phyloP scores from a whole-genome alignment of 2,329 filamentous ascomycete genomes.

The Ophiostoma piceae region DNA sequence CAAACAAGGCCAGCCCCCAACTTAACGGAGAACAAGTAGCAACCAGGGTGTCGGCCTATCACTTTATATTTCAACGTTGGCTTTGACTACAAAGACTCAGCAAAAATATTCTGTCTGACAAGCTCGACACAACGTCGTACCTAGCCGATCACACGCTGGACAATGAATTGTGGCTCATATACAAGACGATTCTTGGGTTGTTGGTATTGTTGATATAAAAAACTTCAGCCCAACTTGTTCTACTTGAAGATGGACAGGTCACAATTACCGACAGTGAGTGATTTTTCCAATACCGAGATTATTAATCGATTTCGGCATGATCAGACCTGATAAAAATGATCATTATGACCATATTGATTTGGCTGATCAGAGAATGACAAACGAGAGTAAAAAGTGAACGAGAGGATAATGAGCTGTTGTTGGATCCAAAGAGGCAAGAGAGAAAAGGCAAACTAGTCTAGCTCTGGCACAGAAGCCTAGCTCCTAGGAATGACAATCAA shows the following conservation, averaged over 20 bases:
- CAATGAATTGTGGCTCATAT: neutral
- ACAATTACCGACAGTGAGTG: neutral
- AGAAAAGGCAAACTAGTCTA: neutral
- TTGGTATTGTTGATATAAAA: neutral
- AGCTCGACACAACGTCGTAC: neutral
- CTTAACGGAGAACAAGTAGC: neutral
- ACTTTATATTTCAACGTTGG: neutral
- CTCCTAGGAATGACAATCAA: neutral
- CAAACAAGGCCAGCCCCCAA: neutral
- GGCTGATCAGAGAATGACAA: no score
- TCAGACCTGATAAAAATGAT: neutral
- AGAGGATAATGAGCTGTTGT: neutral
- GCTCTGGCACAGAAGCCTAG: neutral
- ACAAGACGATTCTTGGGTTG: neutral
- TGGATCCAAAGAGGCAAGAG: neutral
- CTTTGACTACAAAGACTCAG: neutral
- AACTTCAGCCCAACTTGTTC: no score
- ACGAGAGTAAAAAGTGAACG: neutral
- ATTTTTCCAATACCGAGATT: neutral
- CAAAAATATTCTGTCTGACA: neutral
- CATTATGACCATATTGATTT: no score
- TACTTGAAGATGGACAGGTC: neutral
- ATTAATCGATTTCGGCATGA: neutral
- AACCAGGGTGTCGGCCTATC: constrained; percentile 3
- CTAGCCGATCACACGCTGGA: neutral